phyloP scores from a whole-genome alignment of 768 basidiomycete genomes.

The Hypholoma sublateritium region DNA sequence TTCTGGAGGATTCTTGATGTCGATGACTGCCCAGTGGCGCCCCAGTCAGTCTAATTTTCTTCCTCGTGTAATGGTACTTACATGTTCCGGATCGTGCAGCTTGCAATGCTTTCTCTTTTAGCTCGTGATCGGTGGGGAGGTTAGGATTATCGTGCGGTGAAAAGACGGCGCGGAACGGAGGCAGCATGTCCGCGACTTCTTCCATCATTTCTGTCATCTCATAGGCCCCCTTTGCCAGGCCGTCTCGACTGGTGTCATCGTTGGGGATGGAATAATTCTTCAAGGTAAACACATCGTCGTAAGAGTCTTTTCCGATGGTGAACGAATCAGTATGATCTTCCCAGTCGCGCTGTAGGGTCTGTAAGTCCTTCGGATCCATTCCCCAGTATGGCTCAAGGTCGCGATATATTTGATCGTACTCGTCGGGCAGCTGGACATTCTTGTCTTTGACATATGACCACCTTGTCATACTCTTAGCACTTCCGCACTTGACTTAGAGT shows the following conservation, averaged over 20 bases:
- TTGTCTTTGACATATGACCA: conserved; percentile 57
- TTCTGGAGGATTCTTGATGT: conserved; percentile 28
- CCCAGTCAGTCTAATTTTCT: not conserved
- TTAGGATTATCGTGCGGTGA: conserved; percentile 51
- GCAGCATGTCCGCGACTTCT: conserved; percentile 39
- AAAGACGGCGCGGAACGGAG: conserved; percentile 50
- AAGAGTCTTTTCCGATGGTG: conserved; percentile 36
- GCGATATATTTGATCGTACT: conserved; percentile 70
- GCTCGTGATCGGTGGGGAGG: conserved; percentile 34
- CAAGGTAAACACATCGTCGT: conserved; percentile 15
- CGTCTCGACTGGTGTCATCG: conserved; percentile 20
- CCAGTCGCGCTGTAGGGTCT: conserved; percentile 32
- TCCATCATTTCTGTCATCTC: conserved; percentile 38
- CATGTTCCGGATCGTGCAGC: conserved; percentile 38
- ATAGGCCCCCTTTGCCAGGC: conserved; percentile 28
- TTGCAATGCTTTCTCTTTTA: conserved; percentile 31
- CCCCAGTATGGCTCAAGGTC: conserved; percentile 85
- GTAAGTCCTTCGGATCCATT: conserved; percentile 42
- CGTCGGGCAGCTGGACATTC: conserved; percentile 75
- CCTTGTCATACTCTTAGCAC: conserved; percentile 22
- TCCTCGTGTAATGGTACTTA: conserved; percentile 18
- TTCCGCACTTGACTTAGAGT: not conserved
- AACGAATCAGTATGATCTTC: conserved; percentile 38
- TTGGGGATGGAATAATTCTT: conserved; percentile 30
- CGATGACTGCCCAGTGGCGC: conserved; percentile 24